phyloP scores from a whole-genome alignment of 306 rosid genomes.

The Trichosanthes truncata region DNA sequence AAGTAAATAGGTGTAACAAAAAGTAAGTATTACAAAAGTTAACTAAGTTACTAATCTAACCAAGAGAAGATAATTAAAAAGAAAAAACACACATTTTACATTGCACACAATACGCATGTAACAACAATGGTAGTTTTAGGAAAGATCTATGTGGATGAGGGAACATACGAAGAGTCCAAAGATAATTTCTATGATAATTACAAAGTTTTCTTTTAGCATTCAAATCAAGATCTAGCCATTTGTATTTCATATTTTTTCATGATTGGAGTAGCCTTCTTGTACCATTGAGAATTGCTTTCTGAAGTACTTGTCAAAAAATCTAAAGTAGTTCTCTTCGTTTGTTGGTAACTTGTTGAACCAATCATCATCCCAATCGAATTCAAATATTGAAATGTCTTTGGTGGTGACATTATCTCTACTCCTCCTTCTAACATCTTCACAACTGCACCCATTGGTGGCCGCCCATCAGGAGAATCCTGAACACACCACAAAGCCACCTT shows the following conservation, averaged over 20 bases:
- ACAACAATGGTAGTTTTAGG: too few relatives aligned
- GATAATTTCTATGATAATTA: too few relatives aligned
- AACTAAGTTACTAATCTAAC: too few relatives aligned
- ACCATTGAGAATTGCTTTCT: neutral
- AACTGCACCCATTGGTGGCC: constrained; percentile 38
- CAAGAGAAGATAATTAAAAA: too few relatives aligned
- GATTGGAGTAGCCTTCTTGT: constrained; percentile 7
- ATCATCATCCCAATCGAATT: neutral
- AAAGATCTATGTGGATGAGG: too few relatives aligned
- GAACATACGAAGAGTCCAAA: too few relatives aligned
- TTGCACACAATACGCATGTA: too few relatives aligned
- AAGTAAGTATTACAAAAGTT: too few relatives aligned
- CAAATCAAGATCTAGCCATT: too few relatives aligned
- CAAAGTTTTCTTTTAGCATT: too few relatives aligned
- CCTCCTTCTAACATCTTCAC: constrained; percentile 54
- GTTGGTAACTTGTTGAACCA: neutral
- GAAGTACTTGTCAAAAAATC: neutral
- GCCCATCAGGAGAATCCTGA: constrained; percentile 28
- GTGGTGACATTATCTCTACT: constrained; percentile 25
- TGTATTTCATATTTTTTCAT: constrained; percentile 18
- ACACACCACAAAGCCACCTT: constrained; percentile 38
- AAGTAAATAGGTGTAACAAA: too few relatives aligned
- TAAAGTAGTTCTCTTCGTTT: neutral
- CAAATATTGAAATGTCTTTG: constrained; percentile 30
- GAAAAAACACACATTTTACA: too few relatives aligned